Base-by-base conservation (phyloP, 805 yeast species). In the Lipomyces spencermartinsiae region DNA sequence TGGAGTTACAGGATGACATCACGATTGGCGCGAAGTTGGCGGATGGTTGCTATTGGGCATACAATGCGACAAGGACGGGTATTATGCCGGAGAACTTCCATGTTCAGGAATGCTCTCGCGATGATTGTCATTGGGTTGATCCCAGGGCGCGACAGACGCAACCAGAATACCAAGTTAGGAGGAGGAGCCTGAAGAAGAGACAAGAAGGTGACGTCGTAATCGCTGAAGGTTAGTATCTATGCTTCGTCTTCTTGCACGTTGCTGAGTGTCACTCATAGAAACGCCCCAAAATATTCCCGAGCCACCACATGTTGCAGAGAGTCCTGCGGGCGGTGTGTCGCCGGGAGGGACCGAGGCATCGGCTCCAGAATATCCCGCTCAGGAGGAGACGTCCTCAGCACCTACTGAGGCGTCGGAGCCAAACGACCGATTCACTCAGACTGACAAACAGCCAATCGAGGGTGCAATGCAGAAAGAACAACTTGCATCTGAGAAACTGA, bases 31-130 rank as follows among this genome's bases (percentile, higher is more conserved):
- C 75, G 25, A 76, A 80, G 53, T 66, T 87, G 9, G 80, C 88
- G 0, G 75, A 80, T 57, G 87, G 89, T 6, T 86, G 89, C 73
- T 80, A 79, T 55, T 76, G 82, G 69, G 74, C 86, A 46, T 81
- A 81, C 61, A 76, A 81, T 29, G 54, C 72, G 19, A 79, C 80
- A 9, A 59, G 75, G 74, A 46, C 79, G 74, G 78, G 83, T 73
- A 76, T 82, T 65, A 82, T 80, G 84, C 85, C 87, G 1, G 87
- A 84, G 68, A 74, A 74, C 25, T 66, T 83, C 51, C 66, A 69
- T 49, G 80, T 78, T 33, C 78, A 78, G 22, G 71, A 74, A 19
- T 74, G 72, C 53, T 22, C 65, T 25, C 46, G 57, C 12, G 63
- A 35, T 14, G 10, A 65, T 7, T 70, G 70, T 46, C 67, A 65